Percentiles rank a stretch among this genome's conserved stretches.
phyloP scores from a whole-genome alignment of 768 basidiomycete genomes.

The Chlorophyllum brunneum region DNA sequence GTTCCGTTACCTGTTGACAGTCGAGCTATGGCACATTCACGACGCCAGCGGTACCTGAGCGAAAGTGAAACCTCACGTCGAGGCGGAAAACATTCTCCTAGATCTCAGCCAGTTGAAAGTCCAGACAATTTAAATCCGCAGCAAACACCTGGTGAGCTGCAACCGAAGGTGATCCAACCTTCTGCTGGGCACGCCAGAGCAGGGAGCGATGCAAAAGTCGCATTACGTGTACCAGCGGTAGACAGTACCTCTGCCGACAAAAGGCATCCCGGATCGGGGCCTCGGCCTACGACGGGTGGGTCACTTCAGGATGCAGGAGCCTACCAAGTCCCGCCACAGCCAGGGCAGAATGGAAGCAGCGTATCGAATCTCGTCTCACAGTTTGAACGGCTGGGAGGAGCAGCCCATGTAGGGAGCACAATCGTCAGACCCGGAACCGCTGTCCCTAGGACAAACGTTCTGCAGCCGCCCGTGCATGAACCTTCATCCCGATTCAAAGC shows the following conservation, averaged over 20 bases:
- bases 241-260: background rate
- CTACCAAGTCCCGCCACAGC: background rate
- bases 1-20: background rate
- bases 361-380: background rate
- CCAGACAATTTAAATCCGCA: background rate
- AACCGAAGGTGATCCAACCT: background rate
- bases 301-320: background rate
- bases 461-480: background rate
- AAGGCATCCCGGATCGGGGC: background rate
- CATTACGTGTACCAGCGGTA: background rate
- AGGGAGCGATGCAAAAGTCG: background rate
- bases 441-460: background rate
- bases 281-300: background rate
- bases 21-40: background rate
- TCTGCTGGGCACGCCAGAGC: background rate
- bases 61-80: background rate
- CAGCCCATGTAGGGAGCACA: background rate
- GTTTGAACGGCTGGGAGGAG: background rate
- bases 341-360: background rate
- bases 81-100: background rate
- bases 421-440: conserved; percentile 1
- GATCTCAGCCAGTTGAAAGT: background rate
- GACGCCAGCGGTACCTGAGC: background rate
- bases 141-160: background rate
- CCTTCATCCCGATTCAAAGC: background rate